These are phyloP conservation scores for Thielaviopsis cerberus DNA, from an alignment of 2,329 filamentous ascomycete genomes.

Conservation along the genomic window DNA sequence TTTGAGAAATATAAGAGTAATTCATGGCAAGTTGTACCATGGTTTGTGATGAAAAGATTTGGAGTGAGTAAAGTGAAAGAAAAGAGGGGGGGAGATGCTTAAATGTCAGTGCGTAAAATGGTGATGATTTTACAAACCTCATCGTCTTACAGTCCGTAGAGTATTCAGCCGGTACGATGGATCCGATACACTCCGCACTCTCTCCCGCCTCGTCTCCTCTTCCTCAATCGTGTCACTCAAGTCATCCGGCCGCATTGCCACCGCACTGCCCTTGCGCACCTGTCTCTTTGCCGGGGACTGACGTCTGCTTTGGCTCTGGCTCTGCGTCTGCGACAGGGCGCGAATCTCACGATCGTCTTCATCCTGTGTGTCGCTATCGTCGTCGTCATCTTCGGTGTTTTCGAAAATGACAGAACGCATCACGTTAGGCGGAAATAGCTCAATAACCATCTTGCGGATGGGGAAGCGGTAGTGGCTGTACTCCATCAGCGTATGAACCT, in stretches of 20 bases:
- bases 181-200: conserved; percentile 35
- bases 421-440: conserved; percentile 83
- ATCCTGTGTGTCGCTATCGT: conserved; percentile 30
- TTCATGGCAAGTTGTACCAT: not conserved
- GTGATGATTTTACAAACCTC: not conserved
- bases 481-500: conserved; percentile 70
- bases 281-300: conserved; percentile 7
- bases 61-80: not conserved
- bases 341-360: conserved; percentile 20
- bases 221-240: conserved; percentile 14
- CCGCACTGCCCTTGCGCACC: conserved; percentile 7
- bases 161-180: conserved; percentile 15
- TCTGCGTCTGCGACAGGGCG: not conserved
- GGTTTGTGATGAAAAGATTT: no score
- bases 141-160: conserved; percentile 2
- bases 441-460: conserved; percentile 75
- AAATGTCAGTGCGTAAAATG: not conserved
- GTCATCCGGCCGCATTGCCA: conserved; percentile 2
- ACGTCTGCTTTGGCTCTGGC: not conserved
- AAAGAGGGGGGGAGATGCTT: not conserved
- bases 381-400: conserved; percentile 30
- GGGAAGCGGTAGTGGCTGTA: conserved; percentile 76
- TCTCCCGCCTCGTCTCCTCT: conserved; percentile 29
- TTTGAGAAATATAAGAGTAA: not conserved
- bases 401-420: conserved; percentile 70